These are phyloP conservation scores for Monosporozyma yasuniensis DNA, from an alignment of 805 yeast species.

Conservation along the genomic window DNA sequence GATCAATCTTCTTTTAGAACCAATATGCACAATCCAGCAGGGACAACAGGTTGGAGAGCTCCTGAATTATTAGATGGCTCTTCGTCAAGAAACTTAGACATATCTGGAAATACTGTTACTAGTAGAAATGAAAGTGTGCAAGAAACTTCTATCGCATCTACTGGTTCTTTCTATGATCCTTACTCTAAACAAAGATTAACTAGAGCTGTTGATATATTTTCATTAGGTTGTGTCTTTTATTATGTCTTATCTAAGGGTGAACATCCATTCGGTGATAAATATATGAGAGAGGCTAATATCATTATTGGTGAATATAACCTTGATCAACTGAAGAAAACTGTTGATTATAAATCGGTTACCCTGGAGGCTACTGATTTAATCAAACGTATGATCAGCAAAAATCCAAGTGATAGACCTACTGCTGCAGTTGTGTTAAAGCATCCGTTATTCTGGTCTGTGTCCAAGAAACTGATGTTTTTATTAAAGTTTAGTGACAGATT, in stretches of 20 bases:
- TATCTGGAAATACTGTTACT: constrained; percentile 2
- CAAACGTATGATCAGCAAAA: constrained; percentile 54
- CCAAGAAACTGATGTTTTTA: constrained; percentile 72
- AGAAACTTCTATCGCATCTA: constrained; percentile 7
- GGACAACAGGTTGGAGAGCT: constrained; percentile 98
- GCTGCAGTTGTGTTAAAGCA: constrained; percentile 63
- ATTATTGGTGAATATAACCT: constrained; percentile 55
- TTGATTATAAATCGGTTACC: constrained; percentile 22
- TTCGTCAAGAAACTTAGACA: constrained; percentile 4
- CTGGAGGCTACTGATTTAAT: constrained; percentile 70
- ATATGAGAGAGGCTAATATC: constrained; percentile 81
- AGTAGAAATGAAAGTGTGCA: not conserved
- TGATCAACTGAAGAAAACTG: constrained; percentile 29
- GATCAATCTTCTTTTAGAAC: constrained; percentile 93
- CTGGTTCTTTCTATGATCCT: constrained; percentile 30
- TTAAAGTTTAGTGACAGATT: constrained; percentile 84
- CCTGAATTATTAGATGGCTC: constrained; percentile 59
- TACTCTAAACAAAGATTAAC: constrained; percentile 56
- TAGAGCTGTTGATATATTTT: constrained; percentile 85
- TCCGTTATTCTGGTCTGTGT: constrained; percentile 79
- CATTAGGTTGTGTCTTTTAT: constrained; percentile 89
- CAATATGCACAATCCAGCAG: constrained; percentile 79
- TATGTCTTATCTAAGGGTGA: constrained; percentile 73
- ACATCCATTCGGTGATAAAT: constrained; percentile 95
- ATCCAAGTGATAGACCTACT: constrained; percentile 66